Conservation (phyloP, 345 rosid genomes). For the Gossypium anomalum region DNA sequence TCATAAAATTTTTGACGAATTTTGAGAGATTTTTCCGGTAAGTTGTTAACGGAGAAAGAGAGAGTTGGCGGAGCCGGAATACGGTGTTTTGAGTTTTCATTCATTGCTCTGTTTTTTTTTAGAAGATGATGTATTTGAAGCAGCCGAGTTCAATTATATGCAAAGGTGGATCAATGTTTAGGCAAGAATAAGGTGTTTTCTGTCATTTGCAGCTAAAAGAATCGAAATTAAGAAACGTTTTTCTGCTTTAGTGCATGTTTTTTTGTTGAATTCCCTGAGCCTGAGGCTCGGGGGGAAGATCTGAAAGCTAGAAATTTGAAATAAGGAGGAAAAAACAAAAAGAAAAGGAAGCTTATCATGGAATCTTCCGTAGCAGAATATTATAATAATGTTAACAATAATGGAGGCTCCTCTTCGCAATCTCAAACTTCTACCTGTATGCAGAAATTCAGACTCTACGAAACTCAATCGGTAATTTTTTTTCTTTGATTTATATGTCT, state of each 20-base stretch:
- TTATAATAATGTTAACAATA: not conserved
- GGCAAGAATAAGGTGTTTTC: slow-evolving; percentile 7
- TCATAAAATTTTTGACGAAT: not conserved
- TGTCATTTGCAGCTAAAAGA: not conserved
- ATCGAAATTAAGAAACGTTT: not conserved
- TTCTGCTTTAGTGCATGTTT: slow-evolving; percentile 39
- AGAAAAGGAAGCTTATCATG: slow-evolving; percentile 15
- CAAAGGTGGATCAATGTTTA: slow-evolving; percentile 27
- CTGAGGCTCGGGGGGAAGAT: slow-evolving; percentile 70
- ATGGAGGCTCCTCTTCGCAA: slow-evolving; percentile 16
- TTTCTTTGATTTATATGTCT: not conserved
- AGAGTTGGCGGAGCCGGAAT: not conserved
- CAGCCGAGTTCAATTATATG: slow-evolving; percentile 58
- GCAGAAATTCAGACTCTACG: slow-evolving; percentile 74
- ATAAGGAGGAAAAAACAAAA: not conserved
- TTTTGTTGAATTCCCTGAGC: slow-evolving; percentile 59
- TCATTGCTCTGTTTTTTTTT: not conserved
- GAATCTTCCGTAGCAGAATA: slow-evolving; percentile 15
- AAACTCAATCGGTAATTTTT: slow-evolving; percentile 62
- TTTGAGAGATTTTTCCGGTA: not conserved
- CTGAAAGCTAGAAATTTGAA: slow-evolving; percentile 18
- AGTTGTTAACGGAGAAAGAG: slow-evolving; percentile 1
- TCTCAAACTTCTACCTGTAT: slow-evolving; percentile 26
- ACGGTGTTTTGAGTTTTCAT: not conserved
- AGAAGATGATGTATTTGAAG: slow-evolving; percentile 65